Evolutionary conservation across 2,329 filamentous ascomycete genomes (phyloP), one percentile per base, ranked within the genome.

Genomic region (Myriosclerotinia scirpicola): DNA sequence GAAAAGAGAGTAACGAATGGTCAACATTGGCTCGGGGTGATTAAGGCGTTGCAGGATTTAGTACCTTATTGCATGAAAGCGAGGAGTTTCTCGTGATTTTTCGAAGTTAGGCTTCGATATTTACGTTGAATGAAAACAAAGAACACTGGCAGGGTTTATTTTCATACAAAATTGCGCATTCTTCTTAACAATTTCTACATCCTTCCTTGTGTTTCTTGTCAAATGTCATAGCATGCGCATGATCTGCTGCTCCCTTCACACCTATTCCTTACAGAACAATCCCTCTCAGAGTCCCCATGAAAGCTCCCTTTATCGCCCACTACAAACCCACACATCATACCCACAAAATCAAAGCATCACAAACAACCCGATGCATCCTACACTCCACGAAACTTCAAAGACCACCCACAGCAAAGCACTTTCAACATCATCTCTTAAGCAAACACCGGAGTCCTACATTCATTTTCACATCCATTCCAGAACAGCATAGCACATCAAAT

Each of bases 81-180:
- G 20, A 20, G 61, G 52, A 58, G 38, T 64, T 64, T 42, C 50
- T 64, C 40, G 54, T 64, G 52, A 64, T 64, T 26, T 56, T 48
- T 42, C 26, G 42, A 64, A 64, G 44, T 61, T 38, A 50, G 14
- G 30, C 58, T 61, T 61, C 44, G 30, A 50, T 26, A 61, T 61
- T 30, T 61, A 50, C 30, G 20, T 50, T 38, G 58, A 26, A 50
- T 59, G 30, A 50, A 50, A 50, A 36, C n/a, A 50, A 26, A 3
- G 26, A 26, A 34, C 9, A 50, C 36, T 36, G n/a, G 15, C 44
- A 38, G 15, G 7, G 8, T 38, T 20, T 36, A 50, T 26, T n/a
- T 34, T 26, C 12, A 48, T 48, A 46, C 20, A 50, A 36, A 4
- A 17, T 36, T 48, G 8, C 20, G 20, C 30, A 38, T 50, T 48